Evolutionary conservation across 2,329 filamentous ascomycete genomes (phyloP).

Genomic region (Colletotrichum sp.): DNA sequence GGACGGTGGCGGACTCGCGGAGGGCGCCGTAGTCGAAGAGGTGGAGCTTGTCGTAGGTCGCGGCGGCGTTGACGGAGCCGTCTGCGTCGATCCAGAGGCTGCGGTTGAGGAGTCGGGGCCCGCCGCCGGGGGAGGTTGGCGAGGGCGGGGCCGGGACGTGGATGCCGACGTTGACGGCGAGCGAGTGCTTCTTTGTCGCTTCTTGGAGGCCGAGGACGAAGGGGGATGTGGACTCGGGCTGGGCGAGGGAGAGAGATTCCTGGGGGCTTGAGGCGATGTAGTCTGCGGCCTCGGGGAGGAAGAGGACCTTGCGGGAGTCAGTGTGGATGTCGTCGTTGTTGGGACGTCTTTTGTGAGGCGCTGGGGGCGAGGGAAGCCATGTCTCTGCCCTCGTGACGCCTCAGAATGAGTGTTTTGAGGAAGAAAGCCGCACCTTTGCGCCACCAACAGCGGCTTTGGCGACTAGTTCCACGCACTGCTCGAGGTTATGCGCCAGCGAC

Average conservation of each 20-base stretch:
- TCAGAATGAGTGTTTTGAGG: neutral
- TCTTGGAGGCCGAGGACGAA: conserved; percentile 80
- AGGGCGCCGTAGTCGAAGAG: conserved; percentile 75
- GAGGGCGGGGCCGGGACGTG: conserved; percentile 69
- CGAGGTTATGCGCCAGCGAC: conserved; percentile 78
- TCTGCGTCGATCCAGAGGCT: conserved; percentile 54
- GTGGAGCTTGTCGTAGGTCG: conserved; percentile 80
- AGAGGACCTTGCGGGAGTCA: conserved; percentile 65
- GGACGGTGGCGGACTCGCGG: conserved; percentile 63
- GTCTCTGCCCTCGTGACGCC: neutral
- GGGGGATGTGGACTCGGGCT: conserved; percentile 66
- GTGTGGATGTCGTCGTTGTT: neutral
- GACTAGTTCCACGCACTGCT: conserved; percentile 76
- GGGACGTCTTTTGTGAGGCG: neutral
- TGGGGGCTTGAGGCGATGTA: conserved; percentile 77
- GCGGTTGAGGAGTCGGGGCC: conserved; percentile 54
- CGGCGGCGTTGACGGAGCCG: conserved; percentile 45
- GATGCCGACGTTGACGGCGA: conserved; percentile 86
- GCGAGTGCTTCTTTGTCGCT: conserved; percentile 64
- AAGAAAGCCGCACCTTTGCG: conserved; percentile 66
- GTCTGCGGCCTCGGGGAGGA: conserved; percentile 90
- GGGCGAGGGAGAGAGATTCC: conserved; percentile 74
- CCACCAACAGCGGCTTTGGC: conserved; percentile 75
- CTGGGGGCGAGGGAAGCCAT: neutral
- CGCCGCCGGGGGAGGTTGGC: conserved; percentile 27